phyloP scores from a whole-genome alignment of 2,329 filamentous ascomycete genomes.

The Stemphylium vesicarium region DNA sequence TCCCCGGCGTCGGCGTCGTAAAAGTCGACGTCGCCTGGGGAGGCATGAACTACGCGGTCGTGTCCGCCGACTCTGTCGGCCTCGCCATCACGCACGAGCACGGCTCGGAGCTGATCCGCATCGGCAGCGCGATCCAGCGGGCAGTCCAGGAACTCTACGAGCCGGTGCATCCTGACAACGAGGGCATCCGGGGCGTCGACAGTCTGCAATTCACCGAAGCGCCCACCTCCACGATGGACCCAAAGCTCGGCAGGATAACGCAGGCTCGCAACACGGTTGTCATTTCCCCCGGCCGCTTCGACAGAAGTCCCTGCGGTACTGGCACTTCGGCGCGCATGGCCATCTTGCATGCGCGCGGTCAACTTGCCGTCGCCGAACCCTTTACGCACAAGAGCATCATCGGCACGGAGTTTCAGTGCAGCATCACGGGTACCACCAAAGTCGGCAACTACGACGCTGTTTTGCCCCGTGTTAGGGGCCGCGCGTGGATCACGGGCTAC shows the following conservation, averaged over 20 bases:
- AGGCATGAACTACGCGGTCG: constrained; percentile 55
- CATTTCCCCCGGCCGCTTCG: constrained; percentile 55
- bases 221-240: constrained; percentile 10
- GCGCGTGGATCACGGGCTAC: constrained; percentile 56
- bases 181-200: constrained; percentile 51
- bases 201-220: constrained; percentile 51
- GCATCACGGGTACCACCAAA: constrained; percentile 48
- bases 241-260: constrained; percentile 5
- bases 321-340: constrained; percentile 55
- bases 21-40: constrained; percentile 55
- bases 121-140: constrained; percentile 54
- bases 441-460: constrained; percentile 52
- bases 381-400: constrained; percentile 54
- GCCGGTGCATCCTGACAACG: constrained; percentile 55
- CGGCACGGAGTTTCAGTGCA: constrained; percentile 52
- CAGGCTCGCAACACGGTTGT: constrained; percentile 53
- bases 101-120: constrained; percentile 48
- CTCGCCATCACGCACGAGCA: constrained; percentile 44
- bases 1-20: constrained; percentile 52
- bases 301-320: constrained; percentile 56
- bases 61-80: constrained; percentile 50
- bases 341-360: constrained; percentile 51
- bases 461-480: constrained; percentile 51
- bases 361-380: constrained; percentile 46
- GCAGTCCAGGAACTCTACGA: constrained; percentile 46